Conservation (phyloP, 2,329 filamentous ascomycete genomes). For the Chaetomium sp. region DNA sequence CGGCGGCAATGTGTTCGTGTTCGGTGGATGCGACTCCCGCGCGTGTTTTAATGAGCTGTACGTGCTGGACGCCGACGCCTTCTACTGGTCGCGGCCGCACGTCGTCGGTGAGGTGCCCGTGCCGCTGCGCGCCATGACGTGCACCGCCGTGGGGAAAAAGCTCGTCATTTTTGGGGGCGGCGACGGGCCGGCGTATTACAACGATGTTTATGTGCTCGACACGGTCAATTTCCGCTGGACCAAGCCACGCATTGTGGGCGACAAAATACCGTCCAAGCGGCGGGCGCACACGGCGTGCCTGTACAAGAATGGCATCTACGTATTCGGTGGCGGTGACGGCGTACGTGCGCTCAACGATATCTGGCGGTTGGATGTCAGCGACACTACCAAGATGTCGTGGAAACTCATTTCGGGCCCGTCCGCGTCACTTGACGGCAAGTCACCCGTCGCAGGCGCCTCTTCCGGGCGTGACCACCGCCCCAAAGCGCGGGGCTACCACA, state of each 20-base stretch:
- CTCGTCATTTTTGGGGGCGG: conserved; percentile 64
- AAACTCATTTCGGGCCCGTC: conserved; percentile 50
- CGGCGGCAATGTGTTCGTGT: conserved; percentile 61
- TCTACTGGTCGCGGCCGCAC: conserved; percentile 61
- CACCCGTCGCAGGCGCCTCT: conserved; percentile 2
- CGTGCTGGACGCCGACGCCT: conserved; percentile 62
- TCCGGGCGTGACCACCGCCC: conserved; percentile 35
- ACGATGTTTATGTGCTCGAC: conserved; percentile 66
- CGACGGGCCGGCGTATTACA: conserved; percentile 65
- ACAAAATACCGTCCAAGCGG: conserved; percentile 52
- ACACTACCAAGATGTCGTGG: conserved; percentile 63
- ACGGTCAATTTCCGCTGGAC: conserved; percentile 63
- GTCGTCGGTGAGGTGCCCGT: conserved; percentile 59
- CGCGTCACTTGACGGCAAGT: conserved; percentile 5
- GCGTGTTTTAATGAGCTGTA: conserved; percentile 65
- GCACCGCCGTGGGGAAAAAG: conserved; percentile 64
- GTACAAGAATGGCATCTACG: conserved; percentile 63
- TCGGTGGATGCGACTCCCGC: conserved; percentile 61
- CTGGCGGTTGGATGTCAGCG: conserved; percentile 64
- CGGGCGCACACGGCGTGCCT: conserved; percentile 65
- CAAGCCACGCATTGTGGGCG: conserved; percentile 53
- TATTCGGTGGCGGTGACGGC: conserved; percentile 66
- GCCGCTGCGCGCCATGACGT: conserved; percentile 64
- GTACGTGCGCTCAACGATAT: conserved; percentile 65
- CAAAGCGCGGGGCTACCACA: conserved; percentile 63